Percentiles rank a stretch among this genome's conserved stretches.
These are phyloP conservation scores for Albugo laibachii DNA, from an alignment of 352 stramenopile species.

Conservation along the genomic window DNA sequence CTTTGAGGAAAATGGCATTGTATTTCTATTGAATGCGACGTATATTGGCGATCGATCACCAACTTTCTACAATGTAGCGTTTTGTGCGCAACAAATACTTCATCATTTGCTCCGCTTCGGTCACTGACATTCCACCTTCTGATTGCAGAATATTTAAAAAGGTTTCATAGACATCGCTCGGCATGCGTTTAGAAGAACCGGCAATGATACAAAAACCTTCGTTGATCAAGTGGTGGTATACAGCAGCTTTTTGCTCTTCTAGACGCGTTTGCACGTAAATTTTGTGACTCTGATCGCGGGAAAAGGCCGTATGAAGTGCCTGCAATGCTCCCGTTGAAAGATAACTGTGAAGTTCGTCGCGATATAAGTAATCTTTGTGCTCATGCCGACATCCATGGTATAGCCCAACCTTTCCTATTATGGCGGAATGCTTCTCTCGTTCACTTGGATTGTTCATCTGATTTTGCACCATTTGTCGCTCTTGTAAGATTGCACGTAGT, in stretches of 20 bases:
- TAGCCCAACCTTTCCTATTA: slow-evolving; percentile 10
- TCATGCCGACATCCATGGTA: slow-evolving; percentile 82
- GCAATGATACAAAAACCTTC: slow-evolving; percentile 69
- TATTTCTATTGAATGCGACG: too few relatives aligned
- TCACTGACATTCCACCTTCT: slow-evolving; percentile 42
- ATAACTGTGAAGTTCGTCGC: slow-evolving; percentile 41
- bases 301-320: slow-evolving; percentile 76
- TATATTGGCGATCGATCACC: slow-evolving; percentile 18
- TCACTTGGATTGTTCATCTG: not conserved
- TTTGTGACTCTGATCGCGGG: slow-evolving; percentile 74
- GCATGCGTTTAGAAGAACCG: slow-evolving; percentile 84
- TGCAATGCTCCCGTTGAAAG: slow-evolving; percentile 29
- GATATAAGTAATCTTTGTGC: slow-evolving; percentile 80
- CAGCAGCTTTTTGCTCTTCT: slow-evolving; percentile 47
- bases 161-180: slow-evolving; percentile 77
- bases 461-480: slow-evolving; percentile 33
- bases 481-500: slow-evolving; percentile 78
- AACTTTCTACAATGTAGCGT: slow-evolving; percentile 73
- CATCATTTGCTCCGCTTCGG: slow-evolving; percentile 49
- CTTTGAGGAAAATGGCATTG: too few relatives aligned
- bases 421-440: slow-evolving; percentile 8
- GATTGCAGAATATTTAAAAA: slow-evolving; percentile 68
- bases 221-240: slow-evolving; percentile 43
- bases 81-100: slow-evolving; percentile 52
- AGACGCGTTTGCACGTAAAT: slow-evolving; percentile 84